Evolutionary conservation across 306 rosid species (phyloP).

Genomic region (Vigna hirtella): DNA sequence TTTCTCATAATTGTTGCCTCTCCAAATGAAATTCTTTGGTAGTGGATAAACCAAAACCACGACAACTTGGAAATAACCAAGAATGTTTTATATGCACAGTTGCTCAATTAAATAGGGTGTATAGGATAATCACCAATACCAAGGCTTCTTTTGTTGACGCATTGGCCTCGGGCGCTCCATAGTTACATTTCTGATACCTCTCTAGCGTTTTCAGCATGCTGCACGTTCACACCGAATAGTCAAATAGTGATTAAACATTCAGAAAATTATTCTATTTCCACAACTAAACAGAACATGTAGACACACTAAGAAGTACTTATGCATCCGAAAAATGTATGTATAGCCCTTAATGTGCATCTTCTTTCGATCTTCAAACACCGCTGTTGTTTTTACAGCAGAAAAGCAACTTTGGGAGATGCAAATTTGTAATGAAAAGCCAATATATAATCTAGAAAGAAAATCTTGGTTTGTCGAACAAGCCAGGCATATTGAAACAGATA

Average conservation of each 20-base stretch:
- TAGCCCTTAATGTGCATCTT: background rate
- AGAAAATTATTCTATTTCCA: background rate
- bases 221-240: constrained; percentile 12
- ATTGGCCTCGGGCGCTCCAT: constrained; percentile 88
- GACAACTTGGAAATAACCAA: no score
- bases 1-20: no score
- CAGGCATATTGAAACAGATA: background rate
- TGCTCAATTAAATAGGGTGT: background rate
- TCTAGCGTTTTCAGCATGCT: constrained; percentile 96
- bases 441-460: background rate
- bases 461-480: background rate
- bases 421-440: constrained; percentile 2
- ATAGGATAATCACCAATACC: constrained; percentile 60
- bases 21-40: no score
- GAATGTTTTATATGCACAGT: background rate
- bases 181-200: constrained; percentile 93
- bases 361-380: constrained; percentile 8
- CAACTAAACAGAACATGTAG: no score
- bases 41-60: no score
- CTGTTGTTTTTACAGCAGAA: background rate
- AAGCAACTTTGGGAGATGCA: constrained; percentile 2
- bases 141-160: constrained; percentile 85
- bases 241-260: background rate
- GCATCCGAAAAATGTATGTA: background rate
- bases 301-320: background rate